phyloP scores from a whole-genome alignment of 441 rosid species.

The Hypseocharis bilobata region DNA sequence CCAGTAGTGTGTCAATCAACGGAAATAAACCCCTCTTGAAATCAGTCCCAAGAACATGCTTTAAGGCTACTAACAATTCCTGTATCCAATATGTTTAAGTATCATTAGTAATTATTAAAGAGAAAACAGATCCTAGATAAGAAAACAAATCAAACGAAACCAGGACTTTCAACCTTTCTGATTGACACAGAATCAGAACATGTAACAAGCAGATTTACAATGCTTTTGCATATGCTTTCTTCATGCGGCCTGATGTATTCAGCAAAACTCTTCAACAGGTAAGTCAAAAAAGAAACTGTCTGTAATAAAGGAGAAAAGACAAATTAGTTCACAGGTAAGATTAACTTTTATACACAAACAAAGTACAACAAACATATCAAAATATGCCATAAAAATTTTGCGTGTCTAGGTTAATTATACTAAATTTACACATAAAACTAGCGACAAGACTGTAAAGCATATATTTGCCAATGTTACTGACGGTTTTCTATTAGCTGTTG shows the following conservation, averaged over 20 bases:
- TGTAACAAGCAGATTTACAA: constrained; percentile 92
- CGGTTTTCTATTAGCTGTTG: too few relatives aligned
- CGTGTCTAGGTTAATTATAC: background rate
- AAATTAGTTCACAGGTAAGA: constrained; percentile 15
- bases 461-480: too few relatives aligned
- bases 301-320: constrained; percentile 35
- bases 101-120: constrained; percentile 18
- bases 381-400: background rate
- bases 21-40: constrained; percentile 97
- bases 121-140: constrained; percentile 6
- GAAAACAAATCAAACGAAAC: constrained; percentile 12
- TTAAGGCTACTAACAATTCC: constrained; percentile 87
- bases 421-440: too few relatives aligned
- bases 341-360: background rate
- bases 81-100: constrained; percentile 35
- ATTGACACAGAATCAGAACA: constrained; percentile 92
- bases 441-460: too few relatives aligned
- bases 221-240: constrained; percentile 91
- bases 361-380: background rate
- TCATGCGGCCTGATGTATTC: constrained; percentile 93
- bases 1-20: constrained; percentile 76
- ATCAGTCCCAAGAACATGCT: constrained; percentile 97
- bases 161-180: constrained; percentile 56
- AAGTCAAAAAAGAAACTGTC: constrained; percentile 97
- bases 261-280: constrained; percentile 85